These are phyloP conservation scores for Neurospora sp. DNA, from an alignment of 495 filamentous ascomycete genomes.

Conservation along the genomic window DNA sequence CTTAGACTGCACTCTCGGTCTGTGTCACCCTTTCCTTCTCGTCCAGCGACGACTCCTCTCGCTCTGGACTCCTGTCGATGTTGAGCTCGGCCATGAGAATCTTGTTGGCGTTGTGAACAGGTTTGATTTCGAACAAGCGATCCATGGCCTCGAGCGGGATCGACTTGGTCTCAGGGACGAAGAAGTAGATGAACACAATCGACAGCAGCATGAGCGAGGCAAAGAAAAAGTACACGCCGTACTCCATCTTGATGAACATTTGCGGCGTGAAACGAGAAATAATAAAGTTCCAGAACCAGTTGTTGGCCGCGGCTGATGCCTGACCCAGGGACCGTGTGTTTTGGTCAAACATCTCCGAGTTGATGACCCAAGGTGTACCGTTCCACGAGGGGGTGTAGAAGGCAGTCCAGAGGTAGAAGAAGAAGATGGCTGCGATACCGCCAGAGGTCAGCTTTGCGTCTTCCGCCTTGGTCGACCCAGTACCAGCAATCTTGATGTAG, in stretches of 20 bases:
- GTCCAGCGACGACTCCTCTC: conserved; percentile 22
- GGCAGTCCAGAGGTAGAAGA: conserved; percentile 72
- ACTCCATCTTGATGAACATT: conserved; percentile 61
- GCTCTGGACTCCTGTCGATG: conserved; percentile 25
- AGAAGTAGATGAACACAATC: conserved; percentile 51
- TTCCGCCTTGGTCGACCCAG: conserved; percentile 21
- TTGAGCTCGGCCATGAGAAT: conserved; percentile 39
- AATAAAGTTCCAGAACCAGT: conserved; percentile 74
- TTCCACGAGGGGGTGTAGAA: conserved; percentile 74
- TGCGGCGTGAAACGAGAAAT: conserved; percentile 63
- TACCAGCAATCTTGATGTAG: conserved; percentile 43
- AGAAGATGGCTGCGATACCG: conserved; percentile 62
- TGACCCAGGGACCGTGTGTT: conserved; percentile 57
- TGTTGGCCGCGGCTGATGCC: conserved; percentile 56
- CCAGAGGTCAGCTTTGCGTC: conserved; percentile 35
- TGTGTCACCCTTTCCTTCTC: conserved; percentile 12
- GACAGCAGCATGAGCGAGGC: conserved; percentile 58
- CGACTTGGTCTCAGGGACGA: conserved; percentile 42
- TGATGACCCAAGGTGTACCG: conserved; percentile 58
- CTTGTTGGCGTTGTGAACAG: conserved; percentile 44
- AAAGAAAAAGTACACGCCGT: conserved; percentile 75
- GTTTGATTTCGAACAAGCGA: conserved; percentile 46
- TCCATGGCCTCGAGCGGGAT: conserved; percentile 46
- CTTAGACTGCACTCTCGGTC: neutral
- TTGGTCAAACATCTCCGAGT: conserved; percentile 54